A percentile compares a stretch with the other conserved stretches of the same genome.
These are phyloP conservation scores for Neurospora hispaniola DNA, from an alignment of 495 filamentous ascomycete species.

Conservation along the genomic window DNA sequence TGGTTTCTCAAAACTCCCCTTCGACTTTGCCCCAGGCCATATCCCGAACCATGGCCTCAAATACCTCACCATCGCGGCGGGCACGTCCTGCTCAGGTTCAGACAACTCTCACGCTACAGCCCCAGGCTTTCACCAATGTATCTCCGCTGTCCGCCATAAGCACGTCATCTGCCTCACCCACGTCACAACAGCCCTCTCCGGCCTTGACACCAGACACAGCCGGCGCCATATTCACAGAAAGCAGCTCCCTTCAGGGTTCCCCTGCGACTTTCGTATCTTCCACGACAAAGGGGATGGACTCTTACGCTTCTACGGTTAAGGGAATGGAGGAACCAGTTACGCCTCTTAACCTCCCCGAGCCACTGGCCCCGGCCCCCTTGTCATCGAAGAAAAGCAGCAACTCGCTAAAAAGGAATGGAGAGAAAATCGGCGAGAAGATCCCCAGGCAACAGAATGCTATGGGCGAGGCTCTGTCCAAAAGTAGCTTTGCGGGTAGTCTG, in stretches of 20 bases:
- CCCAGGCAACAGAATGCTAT: slow-evolving; percentile 13
- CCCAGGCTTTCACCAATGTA: slow-evolving; percentile 21
- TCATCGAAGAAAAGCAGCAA: slow-evolving; percentile 27
- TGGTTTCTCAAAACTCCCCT: slow-evolving; percentile 1
- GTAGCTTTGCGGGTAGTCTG: slow-evolving; percentile 14
- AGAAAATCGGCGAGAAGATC: not conserved
- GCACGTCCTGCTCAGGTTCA: slow-evolving; percentile 31
- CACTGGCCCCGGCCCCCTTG: slow-evolving; percentile 19
- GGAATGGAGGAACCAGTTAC: slow-evolving; percentile 10
- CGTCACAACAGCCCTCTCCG: slow-evolving; percentile 32
- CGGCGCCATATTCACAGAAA: slow-evolving; percentile 25
- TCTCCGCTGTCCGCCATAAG: slow-evolving; percentile 29
- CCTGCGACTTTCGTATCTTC: slow-evolving; percentile 29
- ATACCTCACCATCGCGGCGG: slow-evolving; percentile 23
- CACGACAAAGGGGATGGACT: slow-evolving; percentile 13
- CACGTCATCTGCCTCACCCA: slow-evolving; percentile 31
- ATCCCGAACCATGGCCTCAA: slow-evolving; percentile 27
- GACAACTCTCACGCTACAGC: slow-evolving; percentile 23
- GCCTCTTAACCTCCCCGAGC: slow-evolving; percentile 32
- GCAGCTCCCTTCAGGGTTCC: slow-evolving; percentile 31
- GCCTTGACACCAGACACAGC: slow-evolving; percentile 28
- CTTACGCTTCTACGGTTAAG: not conserved
- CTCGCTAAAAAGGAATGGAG: slow-evolving; percentile 20
- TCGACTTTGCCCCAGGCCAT: slow-evolving; percentile 6
- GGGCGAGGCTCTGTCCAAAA: slow-evolving; percentile 18